Conservation (phyloP, 352 stramenopile genomes). For the Pythium dissotocum region DNA sequence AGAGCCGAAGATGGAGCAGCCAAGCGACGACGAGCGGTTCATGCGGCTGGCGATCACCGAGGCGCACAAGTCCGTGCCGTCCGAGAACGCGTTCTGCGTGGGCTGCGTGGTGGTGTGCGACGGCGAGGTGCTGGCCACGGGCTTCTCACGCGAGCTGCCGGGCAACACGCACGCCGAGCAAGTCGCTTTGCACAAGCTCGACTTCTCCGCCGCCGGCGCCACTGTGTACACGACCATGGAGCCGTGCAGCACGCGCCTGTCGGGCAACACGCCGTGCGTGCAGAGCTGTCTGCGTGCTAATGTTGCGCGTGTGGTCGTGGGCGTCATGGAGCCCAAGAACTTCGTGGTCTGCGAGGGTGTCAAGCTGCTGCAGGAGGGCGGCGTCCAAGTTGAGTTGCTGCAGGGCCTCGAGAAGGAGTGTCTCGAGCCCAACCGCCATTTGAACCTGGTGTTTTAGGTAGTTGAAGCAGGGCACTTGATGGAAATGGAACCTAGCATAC, state of each 20-base stretch:
- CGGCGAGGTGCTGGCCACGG: conserved; percentile 55
- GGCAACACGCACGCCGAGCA: conserved; percentile 91
- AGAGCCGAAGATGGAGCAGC: conserved; percentile 5
- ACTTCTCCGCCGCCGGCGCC: conserved; percentile 56
- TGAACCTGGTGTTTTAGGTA: conserved; percentile 59
- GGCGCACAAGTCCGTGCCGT: conserved; percentile 72
- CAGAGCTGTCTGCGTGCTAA: conserved; percentile 71
- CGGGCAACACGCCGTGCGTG: conserved; percentile 81
- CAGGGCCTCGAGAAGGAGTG: conserved; percentile 74
- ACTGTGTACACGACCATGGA: conserved; percentile 92
- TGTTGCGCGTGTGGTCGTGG: conserved; percentile 75
- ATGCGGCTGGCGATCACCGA: conserved; percentile 83
- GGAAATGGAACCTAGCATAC: background rate
- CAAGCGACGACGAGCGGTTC: conserved; percentile 43
- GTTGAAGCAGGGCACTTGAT: background rate
- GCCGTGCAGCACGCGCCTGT: conserved; percentile 86
- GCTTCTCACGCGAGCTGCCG: conserved; percentile 83
- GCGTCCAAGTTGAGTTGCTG: conserved; percentile 72
- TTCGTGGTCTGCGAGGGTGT: conserved; percentile 88
- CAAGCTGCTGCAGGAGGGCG: conserved; percentile 60
- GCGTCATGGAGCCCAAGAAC: conserved; percentile 84
- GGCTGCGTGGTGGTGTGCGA: conserved; percentile 77
- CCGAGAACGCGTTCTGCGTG: conserved; percentile 79
- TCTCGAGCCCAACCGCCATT: conserved; percentile 68
- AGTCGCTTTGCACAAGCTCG: conserved; percentile 80